Evolutionary conservation across 108 stramenopile genomes (phyloP), one percentile per base, ranked within the genome.

Genomic region (Fragilariopsis cylindrus): DNA sequence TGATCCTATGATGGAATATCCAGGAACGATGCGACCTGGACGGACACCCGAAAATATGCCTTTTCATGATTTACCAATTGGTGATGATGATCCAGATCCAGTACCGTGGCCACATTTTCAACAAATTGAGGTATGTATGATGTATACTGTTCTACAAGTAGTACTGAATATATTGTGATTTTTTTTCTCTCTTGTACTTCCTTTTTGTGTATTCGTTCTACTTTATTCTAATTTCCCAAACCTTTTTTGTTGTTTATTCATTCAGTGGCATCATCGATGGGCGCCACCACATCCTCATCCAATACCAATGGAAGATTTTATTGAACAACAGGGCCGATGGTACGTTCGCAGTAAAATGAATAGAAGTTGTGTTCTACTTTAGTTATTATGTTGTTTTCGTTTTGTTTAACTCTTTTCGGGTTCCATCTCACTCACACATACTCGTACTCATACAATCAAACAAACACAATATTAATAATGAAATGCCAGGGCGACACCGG

Each of bases 21-120:
- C 94, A n/a, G 94, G 94, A 50, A 95, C 94, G 41, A 93, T 95
- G 94, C 85, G 94, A 16, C 94, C 94, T 7, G 94, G 94, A 9
- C 82, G 86, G 0, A 93, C 92, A 3, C 90, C 90, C 0, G 90
- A 92, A 70, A 93, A 93, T 68, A 87, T 89, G 82, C 94, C 94
- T 39, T 93, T 87, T 77, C 87, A 90, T 58, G 90, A 92, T 78
- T 81, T 95, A 16, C 94, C 94, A 3, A 81, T 95, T 53, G 88
- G 60, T 9, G 76, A 92, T 42, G 63, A 74, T 60, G 94, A 95
- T 71, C 90, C 92, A n/a, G 85, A 93, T 76, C 92, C 90, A 16
- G 88, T 95, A 21, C 94, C 94, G 15, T 95, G 94, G 94, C 94
- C 94, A 13, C 92, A 95, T 71, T 93, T 95, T 80, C 92, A 93